Percentiles rank a stretch among this genome's conserved stretches.
Conservation (phyloP, 2,329 filamentous ascomycete species). For the Aureobasidium pullulans region DNA sequence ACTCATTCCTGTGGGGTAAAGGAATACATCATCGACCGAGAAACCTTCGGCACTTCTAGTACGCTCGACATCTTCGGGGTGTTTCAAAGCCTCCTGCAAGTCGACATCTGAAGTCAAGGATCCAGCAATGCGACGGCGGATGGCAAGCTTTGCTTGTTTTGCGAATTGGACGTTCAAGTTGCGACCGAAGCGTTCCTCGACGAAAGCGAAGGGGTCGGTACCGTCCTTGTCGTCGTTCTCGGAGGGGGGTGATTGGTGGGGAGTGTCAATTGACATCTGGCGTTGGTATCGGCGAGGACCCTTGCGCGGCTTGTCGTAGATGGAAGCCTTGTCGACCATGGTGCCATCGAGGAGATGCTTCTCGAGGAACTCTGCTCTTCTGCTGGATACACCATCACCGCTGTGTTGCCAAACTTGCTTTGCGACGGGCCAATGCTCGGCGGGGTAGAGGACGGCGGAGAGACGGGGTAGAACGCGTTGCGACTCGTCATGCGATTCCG, state of each 20-base stretch:
- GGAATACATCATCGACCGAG: slow-evolving; percentile 77
- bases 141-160: slow-evolving; percentile 74
- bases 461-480: slow-evolving; percentile 38
- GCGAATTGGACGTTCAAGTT: slow-evolving; percentile 78
- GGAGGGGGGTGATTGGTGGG: slow-evolving; percentile 19
- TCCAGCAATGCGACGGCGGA: slow-evolving; percentile 80
- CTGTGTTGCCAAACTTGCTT: slow-evolving; percentile 98
- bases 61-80: slow-evolving; percentile 30
- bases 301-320: slow-evolving; percentile 43
- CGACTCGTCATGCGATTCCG: slow-evolving; percentile 40
- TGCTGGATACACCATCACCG: slow-evolving; percentile 85
- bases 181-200: slow-evolving; percentile 89
- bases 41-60: slow-evolving; percentile 52
- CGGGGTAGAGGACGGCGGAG: slow-evolving; percentile 59
- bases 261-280: slow-evolving; percentile 39
- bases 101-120: slow-evolving; percentile 69
- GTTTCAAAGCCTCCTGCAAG: slow-evolving; percentile 49
- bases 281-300: slow-evolving; percentile 78
- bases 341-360: slow-evolving; percentile 63
- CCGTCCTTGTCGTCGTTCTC: slow-evolving; percentile 28
- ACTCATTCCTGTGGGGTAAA: slow-evolving; percentile 89
- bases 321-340: slow-evolving; percentile 44
- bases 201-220: slow-evolving; percentile 68
- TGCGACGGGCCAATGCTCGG: slow-evolving; percentile 60
- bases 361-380: slow-evolving; percentile 84